Percentiles rank a stretch among this genome's conserved stretches.
phyloP scores from a whole-genome alignment of 2,329 filamentous ascomycete species.

The Sporothrix protearum region DNA sequence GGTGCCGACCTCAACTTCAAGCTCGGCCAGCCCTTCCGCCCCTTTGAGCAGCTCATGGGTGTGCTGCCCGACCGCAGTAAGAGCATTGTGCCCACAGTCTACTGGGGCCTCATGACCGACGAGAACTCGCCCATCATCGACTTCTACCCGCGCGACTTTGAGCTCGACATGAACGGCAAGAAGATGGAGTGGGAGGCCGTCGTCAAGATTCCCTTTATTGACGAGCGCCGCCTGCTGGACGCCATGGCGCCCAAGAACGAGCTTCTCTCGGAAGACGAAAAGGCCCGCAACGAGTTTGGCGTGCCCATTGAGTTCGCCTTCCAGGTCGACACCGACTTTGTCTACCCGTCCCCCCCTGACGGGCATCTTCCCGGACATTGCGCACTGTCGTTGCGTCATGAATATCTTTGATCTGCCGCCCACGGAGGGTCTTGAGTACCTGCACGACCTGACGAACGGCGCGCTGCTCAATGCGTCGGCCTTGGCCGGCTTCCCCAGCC shows the following conservation, averaged over 20 bases:
- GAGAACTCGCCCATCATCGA: constrained; percentile 90
- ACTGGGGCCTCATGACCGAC: constrained; percentile 90
- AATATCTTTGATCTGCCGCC: constrained; percentile 95
- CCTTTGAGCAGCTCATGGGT: constrained; percentile 96
- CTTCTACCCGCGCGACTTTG: constrained; percentile 96
- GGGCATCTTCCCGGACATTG: constrained; percentile 85
- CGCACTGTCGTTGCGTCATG: constrained; percentile 83
- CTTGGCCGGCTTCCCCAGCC: constrained; percentile 88
- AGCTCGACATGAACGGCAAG: constrained; percentile 98
- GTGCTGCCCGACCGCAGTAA: constrained; percentile 97
- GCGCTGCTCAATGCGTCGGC: constrained; percentile 77
- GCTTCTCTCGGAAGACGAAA: constrained; percentile 73
- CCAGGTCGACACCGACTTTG: constrained; percentile 69
- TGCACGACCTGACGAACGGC: constrained; percentile 77
- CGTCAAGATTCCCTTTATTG: constrained; percentile 98
- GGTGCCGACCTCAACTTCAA: constrained; percentile 86
- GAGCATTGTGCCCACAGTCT: constrained; percentile 83
- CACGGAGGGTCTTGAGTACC: constrained; percentile 82
- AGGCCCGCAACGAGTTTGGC: constrained; percentile 81
- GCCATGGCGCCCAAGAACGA: constrained; percentile 86
- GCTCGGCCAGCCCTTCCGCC: constrained; percentile 89
- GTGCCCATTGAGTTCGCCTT: constrained; percentile 92
- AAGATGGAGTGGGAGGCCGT: constrained; percentile 99
- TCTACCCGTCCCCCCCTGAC: constrained; percentile 85
- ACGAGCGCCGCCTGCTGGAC: constrained; percentile 76